Conservation (phyloP, 164 flowering plant genomes). For the Saururus chinensis region DNA sequence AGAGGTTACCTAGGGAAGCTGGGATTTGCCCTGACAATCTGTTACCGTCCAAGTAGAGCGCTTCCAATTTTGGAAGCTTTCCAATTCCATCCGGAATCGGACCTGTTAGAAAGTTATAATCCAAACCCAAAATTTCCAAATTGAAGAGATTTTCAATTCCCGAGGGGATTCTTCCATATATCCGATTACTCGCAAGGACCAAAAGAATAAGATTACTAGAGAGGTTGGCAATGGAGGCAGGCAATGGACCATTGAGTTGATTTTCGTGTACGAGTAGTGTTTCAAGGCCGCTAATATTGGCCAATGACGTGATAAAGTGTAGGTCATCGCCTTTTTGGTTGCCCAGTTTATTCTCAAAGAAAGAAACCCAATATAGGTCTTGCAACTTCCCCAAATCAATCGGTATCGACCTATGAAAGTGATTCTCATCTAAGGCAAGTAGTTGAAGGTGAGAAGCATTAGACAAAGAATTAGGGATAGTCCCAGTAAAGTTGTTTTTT, state of each 20-base stretch:
- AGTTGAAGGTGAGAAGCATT: constrained; percentile 23
- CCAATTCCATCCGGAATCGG: too few relatives aligned
- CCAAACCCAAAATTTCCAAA: background rate
- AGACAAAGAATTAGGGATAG: constrained; percentile 32
- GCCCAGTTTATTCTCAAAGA: background rate
- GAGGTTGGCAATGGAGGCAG: constrained; percentile 31
- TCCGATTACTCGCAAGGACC: background rate
- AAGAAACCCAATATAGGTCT: background rate
- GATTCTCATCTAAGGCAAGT: constrained; percentile 23
- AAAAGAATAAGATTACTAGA: constrained; percentile 20
- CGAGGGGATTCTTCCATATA: background rate
- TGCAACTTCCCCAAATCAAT: background rate
- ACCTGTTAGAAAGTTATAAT: too few relatives aligned
- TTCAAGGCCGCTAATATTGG: constrained; percentile 21
- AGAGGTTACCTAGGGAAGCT: constrained; percentile 1
- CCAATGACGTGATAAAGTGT: constrained; percentile 19
- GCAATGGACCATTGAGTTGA: constrained; percentile 29
- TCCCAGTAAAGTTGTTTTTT: constrained; percentile 29
- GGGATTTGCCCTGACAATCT: too few relatives aligned
- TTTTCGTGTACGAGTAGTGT: constrained; percentile 28
- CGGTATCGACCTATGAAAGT: constrained; percentile 3
- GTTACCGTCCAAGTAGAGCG: too few relatives aligned
- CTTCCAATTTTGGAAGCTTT: too few relatives aligned
- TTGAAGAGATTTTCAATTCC: background rate
- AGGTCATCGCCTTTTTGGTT: constrained; percentile 10